phyloP scores from a whole-genome alignment of 164 flowering plant species.

The Malania oleifera region DNA sequence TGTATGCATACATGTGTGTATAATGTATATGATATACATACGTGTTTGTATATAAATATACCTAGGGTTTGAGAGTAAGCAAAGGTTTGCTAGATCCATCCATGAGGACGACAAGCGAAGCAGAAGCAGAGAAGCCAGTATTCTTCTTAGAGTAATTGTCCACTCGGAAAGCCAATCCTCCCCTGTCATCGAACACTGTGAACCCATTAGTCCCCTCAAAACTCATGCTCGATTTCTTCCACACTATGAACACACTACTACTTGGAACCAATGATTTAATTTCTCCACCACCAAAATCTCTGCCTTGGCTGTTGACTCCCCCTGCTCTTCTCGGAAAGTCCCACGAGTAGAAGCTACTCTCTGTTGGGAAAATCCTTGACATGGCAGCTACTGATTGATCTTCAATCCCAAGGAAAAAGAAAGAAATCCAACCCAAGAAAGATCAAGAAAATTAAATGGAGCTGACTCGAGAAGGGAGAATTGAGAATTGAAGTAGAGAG shows the following conservation, averaged over 20 bases:
- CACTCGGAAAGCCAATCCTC: conserved; percentile 48
- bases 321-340: conserved; percentile 3
- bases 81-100: conserved; percentile 53
- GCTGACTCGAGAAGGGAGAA: no score
- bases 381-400: conserved; percentile 5
- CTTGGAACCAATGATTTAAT: background rate
- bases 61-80: conserved; percentile 49
- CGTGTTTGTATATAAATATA: conserved; percentile 2
- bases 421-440: background rate
- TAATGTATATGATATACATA: background rate
- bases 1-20: background rate
- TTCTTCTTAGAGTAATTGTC: conserved; percentile 52
- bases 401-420: no score
- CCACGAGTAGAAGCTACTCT: no score
- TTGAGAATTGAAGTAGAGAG: no score
- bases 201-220: conserved; percentile 69
- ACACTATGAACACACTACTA: conserved; percentile 41
- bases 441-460: no score
- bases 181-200: conserved; percentile 45
- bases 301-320: conserved; percentile 1
- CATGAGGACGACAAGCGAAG: conserved; percentile 59
- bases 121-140: conserved; percentile 7
- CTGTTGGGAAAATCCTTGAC: conserved; percentile 35
- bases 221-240: conserved; percentile 70
- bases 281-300: background rate